Conservation (phyloP, 2,329 filamentous ascomycete genomes). For the Sporothrix sp. region DNA sequence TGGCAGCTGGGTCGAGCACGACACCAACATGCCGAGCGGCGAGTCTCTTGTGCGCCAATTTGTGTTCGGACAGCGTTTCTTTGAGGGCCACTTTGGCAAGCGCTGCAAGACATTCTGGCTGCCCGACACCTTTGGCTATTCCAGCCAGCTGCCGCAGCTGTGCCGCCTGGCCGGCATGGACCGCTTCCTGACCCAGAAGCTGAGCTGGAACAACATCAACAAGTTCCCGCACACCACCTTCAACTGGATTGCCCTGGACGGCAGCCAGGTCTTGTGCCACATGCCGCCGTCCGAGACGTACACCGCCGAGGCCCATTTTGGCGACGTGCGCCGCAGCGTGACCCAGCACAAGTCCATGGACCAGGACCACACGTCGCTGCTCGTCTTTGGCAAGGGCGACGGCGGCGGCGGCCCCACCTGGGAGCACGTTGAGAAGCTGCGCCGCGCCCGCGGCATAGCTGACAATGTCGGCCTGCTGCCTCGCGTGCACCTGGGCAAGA, state of each 20-base stretch:
- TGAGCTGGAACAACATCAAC: constrained; percentile 99
- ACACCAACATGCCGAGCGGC: constrained; percentile 93
- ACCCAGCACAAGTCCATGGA: constrained; percentile 93
- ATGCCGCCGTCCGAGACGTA: constrained; percentile 97
- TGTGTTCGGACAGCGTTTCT: constrained; percentile 89
- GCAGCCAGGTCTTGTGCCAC: constrained; percentile 92
- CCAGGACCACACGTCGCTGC: constrained; percentile 77
- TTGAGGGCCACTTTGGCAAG: constrained; percentile 83
- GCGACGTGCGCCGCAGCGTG: constrained; percentile 82
- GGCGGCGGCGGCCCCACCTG: constrained; percentile 92
- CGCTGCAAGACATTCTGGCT: constrained; percentile 92
- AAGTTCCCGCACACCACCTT: constrained; percentile 98
- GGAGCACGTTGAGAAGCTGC: constrained; percentile 88
- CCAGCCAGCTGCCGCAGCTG: constrained; percentile 84
- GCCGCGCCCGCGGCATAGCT: constrained; percentile 81
- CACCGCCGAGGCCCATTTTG: constrained; percentile 87
- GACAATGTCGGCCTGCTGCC: constrained; percentile 62
- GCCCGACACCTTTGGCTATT: constrained; percentile 97
- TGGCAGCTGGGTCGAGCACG: constrained; percentile 97
- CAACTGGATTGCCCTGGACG: constrained; percentile 94
- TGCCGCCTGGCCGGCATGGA: constrained; percentile 93
- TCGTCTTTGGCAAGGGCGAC: constrained; percentile 95
- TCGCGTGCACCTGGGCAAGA: constrained; percentile 77
- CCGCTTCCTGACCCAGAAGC: constrained; percentile 93
- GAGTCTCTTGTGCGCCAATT: constrained; percentile 93